phyloP scores from a whole-genome alignment of 2,329 filamentous ascomycete species.

The Acrodontium crateriforme region DNA sequence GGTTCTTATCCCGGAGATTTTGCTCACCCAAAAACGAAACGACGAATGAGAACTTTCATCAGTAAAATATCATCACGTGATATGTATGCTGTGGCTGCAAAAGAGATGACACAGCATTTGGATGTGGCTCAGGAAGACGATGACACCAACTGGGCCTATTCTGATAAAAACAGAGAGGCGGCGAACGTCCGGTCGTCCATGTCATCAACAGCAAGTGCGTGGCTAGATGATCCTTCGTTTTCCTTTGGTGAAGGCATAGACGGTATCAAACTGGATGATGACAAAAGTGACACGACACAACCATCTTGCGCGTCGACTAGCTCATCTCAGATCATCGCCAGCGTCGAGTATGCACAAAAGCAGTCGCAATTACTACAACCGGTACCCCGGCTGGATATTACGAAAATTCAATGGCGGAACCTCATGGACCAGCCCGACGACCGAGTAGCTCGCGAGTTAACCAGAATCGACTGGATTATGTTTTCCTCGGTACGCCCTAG shows the following conservation, averaged over 20 bases:
- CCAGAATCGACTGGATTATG: constrained; percentile 95
- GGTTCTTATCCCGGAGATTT: constrained; percentile 86
- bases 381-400: constrained; percentile 53
- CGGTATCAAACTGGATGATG: constrained; percentile 15
- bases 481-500: constrained; percentile 88
- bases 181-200: constrained; percentile 20
- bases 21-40: constrained; percentile 60
- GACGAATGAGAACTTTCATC: constrained; percentile 62
- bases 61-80: constrained; percentile 58
- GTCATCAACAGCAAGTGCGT: constrained; percentile 19
- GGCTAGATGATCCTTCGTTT: constrained; percentile 22
- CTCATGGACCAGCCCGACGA: constrained; percentile 81
- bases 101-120: constrained; percentile 70
- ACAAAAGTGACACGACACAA: constrained; percentile 6
- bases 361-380: constrained; percentile 62
- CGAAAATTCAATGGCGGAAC: constrained; percentile 76
- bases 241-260: constrained; percentile 14
- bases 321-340: constrained; percentile 13
- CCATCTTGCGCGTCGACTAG: constrained; percentile 23
- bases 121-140: constrained; percentile 72
- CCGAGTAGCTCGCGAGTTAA: constrained; percentile 79
- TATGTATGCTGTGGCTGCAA: constrained; percentile 71
- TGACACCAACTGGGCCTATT: constrained; percentile 82
- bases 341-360: constrained; percentile 66
- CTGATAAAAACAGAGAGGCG: constrained; percentile 35